Base-by-base conservation (phyloP, 192 early-diverging fungal species). In the Nowakowskiella sp. region DNA sequence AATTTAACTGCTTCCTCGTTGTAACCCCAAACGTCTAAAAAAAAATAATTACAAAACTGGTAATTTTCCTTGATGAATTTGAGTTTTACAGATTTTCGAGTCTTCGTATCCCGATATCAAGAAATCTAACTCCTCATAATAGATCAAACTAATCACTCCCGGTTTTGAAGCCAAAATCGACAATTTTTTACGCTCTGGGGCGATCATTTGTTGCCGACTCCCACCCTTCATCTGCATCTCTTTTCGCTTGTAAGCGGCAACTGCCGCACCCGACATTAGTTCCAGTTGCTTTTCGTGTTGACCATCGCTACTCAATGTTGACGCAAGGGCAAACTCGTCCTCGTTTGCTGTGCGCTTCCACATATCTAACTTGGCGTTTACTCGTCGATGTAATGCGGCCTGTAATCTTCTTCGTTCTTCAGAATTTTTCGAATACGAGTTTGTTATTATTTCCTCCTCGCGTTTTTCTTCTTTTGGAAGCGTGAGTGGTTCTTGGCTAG, bases 31-130 rank as follows among this genome's bases (percentile, higher is more conserved):
- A 76, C 58, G 28, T 62, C 73, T 75, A 49, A 10, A 27, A 50
- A 61, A 8, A 29, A 3, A 31, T 56, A 16, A 58, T 61, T 51
- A 28, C 23, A 51, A 62, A 24, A 22, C 9, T 19, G 51, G 31
- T 25, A 29, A 36, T 25, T 24, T 2, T 4, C 42, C 42, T 49
- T 49, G 21, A 49, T 47, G 27, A 8, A 0, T 53, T 4, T 47
- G n/a, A 51, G n/a, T 19, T 22, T 62, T 63, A 63, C 77, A 51
- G 45, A 81, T 76, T 36, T 63, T 51, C 25, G 56, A 67, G 29
- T 81, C 78, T 49, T 80, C 74, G 47, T 70, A 75, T 47, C 76
- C 78, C 26, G 67, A 70, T 5, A 75, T 57, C 31, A 81, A 49
- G 10, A 70, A 45, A 53, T 81, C 78, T 60, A 76, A 50, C 19